Percentiles rank a stretch among this genome's conserved stretches.
Evolutionary conservation across 352 stramenopile species (phyloP).

Genomic region (Pythium myriotylum): DNA sequence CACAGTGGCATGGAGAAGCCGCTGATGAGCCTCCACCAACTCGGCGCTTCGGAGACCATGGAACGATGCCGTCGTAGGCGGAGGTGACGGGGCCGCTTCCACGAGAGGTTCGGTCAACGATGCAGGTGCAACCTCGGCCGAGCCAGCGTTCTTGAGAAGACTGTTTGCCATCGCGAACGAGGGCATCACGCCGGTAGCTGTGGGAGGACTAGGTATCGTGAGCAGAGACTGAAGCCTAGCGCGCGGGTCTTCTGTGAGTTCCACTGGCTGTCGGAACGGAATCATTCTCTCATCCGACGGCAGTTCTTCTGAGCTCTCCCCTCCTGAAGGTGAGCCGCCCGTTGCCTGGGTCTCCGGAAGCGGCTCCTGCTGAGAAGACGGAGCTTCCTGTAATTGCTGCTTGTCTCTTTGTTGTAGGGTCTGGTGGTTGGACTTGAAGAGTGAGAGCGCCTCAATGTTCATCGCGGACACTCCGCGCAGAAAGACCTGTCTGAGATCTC

Average conservation of each 20-base stretch:
- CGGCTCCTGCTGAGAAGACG: neutral
- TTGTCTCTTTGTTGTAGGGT: neutral
- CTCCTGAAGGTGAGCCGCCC: neutral
- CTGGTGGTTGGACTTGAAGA: constrained; percentile 60
- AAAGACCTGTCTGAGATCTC: constrained; percentile 68
- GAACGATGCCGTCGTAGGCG: constrained; percentile 13
- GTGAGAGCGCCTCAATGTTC: constrained; percentile 73
- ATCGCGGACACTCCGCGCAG: constrained; percentile 71
- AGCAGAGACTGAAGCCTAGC: constrained; percentile 8
- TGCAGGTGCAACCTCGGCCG: constrained; percentile 5
- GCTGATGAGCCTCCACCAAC: constrained; percentile 29
- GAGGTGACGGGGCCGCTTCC: neutral
- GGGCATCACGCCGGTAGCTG: constrained; percentile 1
- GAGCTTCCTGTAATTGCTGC: neutral
- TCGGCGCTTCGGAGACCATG: constrained; percentile 26
- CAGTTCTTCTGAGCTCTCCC: constrained; percentile 18
- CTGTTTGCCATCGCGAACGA: constrained; percentile 15
- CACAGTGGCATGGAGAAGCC: constrained; percentile 14
- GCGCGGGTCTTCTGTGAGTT: constrained; percentile 5
- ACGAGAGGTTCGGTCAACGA: neutral
- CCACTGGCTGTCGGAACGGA: constrained; percentile 11
- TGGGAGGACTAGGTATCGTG: neutral
- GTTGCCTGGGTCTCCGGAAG: neutral
- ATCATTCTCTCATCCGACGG: constrained; percentile 27
- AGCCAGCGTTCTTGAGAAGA: constrained; percentile 15